Base-by-base conservation (phyloP, 306 rosid genomes). In the Medicago lupulina region DNA sequence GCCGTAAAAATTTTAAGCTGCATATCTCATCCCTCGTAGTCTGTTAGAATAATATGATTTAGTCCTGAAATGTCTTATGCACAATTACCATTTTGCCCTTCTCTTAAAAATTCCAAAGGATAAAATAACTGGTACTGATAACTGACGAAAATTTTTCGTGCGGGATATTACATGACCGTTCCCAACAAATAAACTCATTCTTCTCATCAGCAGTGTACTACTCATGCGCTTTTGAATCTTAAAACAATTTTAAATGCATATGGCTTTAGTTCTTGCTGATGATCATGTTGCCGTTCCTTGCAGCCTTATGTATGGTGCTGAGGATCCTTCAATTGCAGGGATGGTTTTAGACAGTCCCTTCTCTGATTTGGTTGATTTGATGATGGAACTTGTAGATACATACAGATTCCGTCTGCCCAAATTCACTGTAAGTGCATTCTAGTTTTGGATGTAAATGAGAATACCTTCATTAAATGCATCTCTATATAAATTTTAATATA, bases 311-410 rank as follows among this genome's bases (percentile, higher is more conserved):
- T 95, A 92, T 86, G 97, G 96, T 71, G 90, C 97, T 41, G 99
- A 90, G 85, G 97, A 95, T 86, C 99, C 98, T 88, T 95, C 99
- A 59, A 92, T 95, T 71, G 97, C 97, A 44, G 97, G 97, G 84
- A 89, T 95, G 91, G 99, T 92, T 80, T 88, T 95, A 73, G 99
- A 95, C 81, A 95, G 97, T 63, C 99, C 99, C 68, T 92, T 95
- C 80, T 88, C 99, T 67, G 96, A 90, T 82, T 87, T 95, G 90
- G 97, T 95, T 79, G 97, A 92, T 79, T 87, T 95, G 74, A 95
- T 95, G 99, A 95, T 95, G 97, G 99, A 92, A 81, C 92, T 92
- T 36, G 98, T 95, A 31, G 96, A 89, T 74, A 89, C 93, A 36
- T 92, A 92, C 82, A 86, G 81, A 86, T 67, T 95, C 41, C 93